phyloP scores from a whole-genome alignment of 1,139 yeast species.

The Kurtzmaniella quercitrusa region DNA sequence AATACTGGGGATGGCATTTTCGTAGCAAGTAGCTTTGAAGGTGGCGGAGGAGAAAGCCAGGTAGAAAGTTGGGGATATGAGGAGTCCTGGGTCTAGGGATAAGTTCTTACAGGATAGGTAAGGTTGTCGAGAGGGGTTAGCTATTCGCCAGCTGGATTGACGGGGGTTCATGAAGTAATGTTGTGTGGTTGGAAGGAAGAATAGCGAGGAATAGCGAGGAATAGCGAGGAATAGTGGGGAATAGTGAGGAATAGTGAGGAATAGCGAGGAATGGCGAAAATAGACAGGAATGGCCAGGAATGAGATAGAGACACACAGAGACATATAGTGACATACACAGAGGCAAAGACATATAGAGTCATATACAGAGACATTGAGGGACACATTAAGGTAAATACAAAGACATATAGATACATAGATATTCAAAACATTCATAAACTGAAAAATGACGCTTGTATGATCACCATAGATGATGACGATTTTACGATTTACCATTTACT shows the following conservation, averaged over 20 bases:
- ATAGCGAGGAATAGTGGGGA: not conserved
- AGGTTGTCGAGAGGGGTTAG: not conserved
- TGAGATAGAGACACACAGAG: too few species aligned
- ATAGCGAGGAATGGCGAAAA: not conserved
- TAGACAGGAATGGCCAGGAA: too few species aligned
- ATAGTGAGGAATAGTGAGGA: too few species aligned
- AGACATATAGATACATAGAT: too few species aligned
- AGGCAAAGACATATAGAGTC: too few species aligned
- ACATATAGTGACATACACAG: too few species aligned
- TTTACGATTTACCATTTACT: too few species aligned
- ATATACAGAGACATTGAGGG: too few species aligned
- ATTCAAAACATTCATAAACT: too few species aligned
- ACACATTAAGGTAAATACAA: too few species aligned
- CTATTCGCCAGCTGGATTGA: not conserved
- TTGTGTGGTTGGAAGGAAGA: not conserved
- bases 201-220: not conserved
- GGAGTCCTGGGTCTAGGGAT: conserved; percentile 28
- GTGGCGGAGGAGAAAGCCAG: conserved; percentile 14
- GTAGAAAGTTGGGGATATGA: conserved; percentile 25
- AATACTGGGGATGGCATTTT: conserved; percentile 36
- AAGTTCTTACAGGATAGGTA: conserved; percentile 32
- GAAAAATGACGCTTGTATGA: too few species aligned
- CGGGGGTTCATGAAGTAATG: not conserved
- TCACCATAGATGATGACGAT: too few species aligned
- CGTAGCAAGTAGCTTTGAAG: conserved; percentile 36